Evolutionary conservation across 345 rosid species (phyloP), one percentile per base, ranked within the genome.

Genomic region (Pugionium cornutum): DNA sequence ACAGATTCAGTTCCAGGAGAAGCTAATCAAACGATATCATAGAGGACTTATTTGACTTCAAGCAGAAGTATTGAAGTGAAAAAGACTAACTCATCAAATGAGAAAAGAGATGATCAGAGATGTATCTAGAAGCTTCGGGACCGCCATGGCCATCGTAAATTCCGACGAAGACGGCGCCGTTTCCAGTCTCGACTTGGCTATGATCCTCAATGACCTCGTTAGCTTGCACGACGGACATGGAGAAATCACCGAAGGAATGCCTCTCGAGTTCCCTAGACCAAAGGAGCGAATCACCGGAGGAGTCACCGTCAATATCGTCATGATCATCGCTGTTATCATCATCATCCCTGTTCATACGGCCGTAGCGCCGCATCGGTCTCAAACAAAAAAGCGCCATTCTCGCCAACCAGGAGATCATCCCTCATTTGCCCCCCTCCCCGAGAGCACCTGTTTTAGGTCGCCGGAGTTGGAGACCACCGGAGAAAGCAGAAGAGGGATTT

Each of bases 131-230:
- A 44, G 99, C 99, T 9, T 90, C 97, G 18, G 96, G 89, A 27
- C 99, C 99, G 11, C 99, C 99, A 68, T 94, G 99, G 3, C 98
- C 98, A 66, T 92, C 98, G 52, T 88, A 88, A 49, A 92, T 91
- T 6, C 98, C 97, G 41, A 89, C 80, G 62, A 92, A 90, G 28
- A 83, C 83, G 40, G 88, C 85, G 11, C 77, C 86, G 28, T 75
- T 64, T 7, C 87, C 91, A 5, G 75, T 84, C 75, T 92, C 97
- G 7, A 92, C 96, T 67, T 86, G 97, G 66, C 95, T 84, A 35
- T 94, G 91, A 72, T 94, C 99, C 41, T 94, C 99, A 34, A 88
- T 78, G 39, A 79, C 80, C 60, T 81, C 95, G 72, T 90, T 94
- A 68, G 97, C 96, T 77, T 88, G 97, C 51, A 85, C 95, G 0